Conservation (phyloP, 345 rosid genomes). For the Ricinus communis region DNA sequence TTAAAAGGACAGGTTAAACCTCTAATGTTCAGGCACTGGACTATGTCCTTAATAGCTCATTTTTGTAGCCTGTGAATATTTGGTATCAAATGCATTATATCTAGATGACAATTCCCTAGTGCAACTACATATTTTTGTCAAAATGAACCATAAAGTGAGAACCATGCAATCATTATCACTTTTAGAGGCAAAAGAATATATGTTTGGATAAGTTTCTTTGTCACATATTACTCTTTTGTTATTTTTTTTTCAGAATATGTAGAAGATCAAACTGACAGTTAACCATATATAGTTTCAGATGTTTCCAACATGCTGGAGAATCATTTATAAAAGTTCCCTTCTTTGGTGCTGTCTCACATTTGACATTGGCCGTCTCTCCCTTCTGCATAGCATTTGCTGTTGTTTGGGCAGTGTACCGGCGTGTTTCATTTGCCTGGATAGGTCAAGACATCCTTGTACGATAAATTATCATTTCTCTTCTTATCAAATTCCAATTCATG, state of each 20-base stretch:
- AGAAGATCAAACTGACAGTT: slow-evolving; percentile 40
- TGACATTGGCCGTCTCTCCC: slow-evolving; percentile 85
- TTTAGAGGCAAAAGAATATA: neutral
- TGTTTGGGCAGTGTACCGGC: slow-evolving; percentile 79
- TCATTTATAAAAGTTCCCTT: slow-evolving; percentile 75
- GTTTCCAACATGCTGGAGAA: slow-evolving; percentile 75
- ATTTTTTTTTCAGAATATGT: neutral
- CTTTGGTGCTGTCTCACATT: slow-evolving; percentile 82
- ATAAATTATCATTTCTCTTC: slow-evolving; percentile 7
- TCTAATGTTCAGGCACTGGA: neutral
- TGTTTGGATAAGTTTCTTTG: slow-evolving; percentile 5
- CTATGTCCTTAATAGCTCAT: slow-evolving; percentile 4
- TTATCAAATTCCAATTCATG: neutral
- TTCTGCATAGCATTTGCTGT: slow-evolving; percentile 92
- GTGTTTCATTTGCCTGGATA: slow-evolving; percentile 78
- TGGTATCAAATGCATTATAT: neutral
- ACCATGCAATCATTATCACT: neutral
- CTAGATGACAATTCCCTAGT: neutral
- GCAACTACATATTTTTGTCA: too few species aligned
- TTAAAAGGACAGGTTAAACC: neutral
- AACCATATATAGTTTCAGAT: slow-evolving; percentile 73
- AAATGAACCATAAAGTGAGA: neutral
- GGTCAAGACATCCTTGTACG: slow-evolving; percentile 99
- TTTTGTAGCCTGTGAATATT: neutral
- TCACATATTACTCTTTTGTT: neutral